Evolutionary conservation across 2,329 filamentous ascomycete genomes (phyloP).

Genomic region (Nigrospora oryzae): DNA sequence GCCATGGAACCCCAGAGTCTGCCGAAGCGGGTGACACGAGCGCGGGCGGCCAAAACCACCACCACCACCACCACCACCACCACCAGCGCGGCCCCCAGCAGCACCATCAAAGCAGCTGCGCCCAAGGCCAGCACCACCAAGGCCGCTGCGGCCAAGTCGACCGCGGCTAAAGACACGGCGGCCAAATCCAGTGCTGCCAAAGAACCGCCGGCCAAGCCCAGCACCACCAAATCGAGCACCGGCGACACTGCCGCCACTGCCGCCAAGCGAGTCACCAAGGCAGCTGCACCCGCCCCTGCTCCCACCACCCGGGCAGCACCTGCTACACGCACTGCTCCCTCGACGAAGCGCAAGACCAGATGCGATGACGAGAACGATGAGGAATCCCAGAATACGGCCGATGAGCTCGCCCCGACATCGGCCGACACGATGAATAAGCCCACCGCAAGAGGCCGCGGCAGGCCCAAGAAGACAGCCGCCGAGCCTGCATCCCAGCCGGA

Average conservation of each 20-base stretch:
- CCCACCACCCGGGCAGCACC: conserved; percentile 14
- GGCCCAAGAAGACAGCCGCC: conserved; percentile 32
- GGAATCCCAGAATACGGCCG: conserved; percentile 23
- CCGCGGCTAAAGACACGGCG: conserved; percentile 24
- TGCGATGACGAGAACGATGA: conserved; percentile 46
- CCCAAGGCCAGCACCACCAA: conserved; percentile 26
- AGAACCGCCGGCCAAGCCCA: conserved; percentile 33
- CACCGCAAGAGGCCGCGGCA: conserved; percentile 31
- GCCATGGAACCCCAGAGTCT: conserved; percentile 46
- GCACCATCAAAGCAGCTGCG: conserved; percentile 17
- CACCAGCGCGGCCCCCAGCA: too few species aligned
- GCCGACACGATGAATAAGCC: conserved; percentile 20
- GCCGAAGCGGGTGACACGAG: conserved; percentile 51
- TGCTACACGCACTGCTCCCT: conserved; percentile 3
- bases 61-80: conserved; percentile 15
- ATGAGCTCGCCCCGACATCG: conserved; percentile 12
- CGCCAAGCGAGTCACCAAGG: conserved; percentile 20
- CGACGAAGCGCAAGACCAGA: conserved; percentile 44
- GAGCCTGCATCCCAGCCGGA: conserved; percentile 15
- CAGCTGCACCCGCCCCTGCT: conserved; percentile 2
- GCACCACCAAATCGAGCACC: conserved; percentile 3
- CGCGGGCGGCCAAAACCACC: conserved; percentile 32
- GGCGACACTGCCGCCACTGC: conserved; percentile 24
- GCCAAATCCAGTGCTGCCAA: conserved; percentile 26
- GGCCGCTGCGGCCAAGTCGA: conserved; percentile 21